Percentiles rank a stretch among this genome's conserved stretches.
These are phyloP conservation scores for Clausena lansium DNA, from an alignment of 345 rosid genomes.

Conservation along the genomic window DNA sequence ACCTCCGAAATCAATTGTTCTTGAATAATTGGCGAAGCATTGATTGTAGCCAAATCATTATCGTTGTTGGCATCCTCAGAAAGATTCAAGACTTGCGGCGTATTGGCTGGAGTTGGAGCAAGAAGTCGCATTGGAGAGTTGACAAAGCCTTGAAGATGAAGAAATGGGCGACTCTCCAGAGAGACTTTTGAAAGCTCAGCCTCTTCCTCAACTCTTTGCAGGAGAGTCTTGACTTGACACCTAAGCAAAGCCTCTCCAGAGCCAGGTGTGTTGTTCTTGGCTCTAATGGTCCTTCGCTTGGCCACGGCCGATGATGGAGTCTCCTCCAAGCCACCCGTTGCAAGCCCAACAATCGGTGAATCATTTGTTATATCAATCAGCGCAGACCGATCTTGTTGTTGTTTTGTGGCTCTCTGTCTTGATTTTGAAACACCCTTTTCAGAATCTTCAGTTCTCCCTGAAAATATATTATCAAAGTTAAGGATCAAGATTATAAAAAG, in stretches of 20 bases:
- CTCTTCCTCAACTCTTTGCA: constrained; percentile 76
- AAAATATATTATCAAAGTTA: neutral
- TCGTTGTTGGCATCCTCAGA: constrained; percentile 15
- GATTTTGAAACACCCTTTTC: constrained; percentile 35
- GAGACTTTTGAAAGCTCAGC: constrained; percentile 49
- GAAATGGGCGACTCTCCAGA: constrained; percentile 42
- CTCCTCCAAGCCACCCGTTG: constrained; percentile 43
- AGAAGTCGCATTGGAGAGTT: constrained; percentile 58
- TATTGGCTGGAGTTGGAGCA: constrained; percentile 84
- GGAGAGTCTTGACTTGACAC: constrained; percentile 73
- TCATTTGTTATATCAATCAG: constrained; percentile 84
- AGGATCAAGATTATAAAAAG: neutral
- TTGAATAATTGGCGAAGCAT: constrained; percentile 41
- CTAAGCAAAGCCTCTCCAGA: constrained; percentile 90
- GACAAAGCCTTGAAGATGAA: constrained; percentile 39
- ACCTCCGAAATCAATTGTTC: constrained; percentile 51
- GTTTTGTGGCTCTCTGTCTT: constrained; percentile 32
- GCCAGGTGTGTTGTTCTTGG: constrained; percentile 61
- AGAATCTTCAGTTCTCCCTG: constrained; percentile 54
- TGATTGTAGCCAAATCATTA: constrained; percentile 19
- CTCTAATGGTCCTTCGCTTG: constrained; percentile 40
- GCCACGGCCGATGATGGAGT: constrained; percentile 55
- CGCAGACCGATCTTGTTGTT: constrained; percentile 50
- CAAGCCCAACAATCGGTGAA: constrained; percentile 85
- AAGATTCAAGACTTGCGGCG: constrained; percentile 50